Conservation (phyloP, 192 early-diverging fungal genomes). For the Jimgerdemannia flammicorona region DNA sequence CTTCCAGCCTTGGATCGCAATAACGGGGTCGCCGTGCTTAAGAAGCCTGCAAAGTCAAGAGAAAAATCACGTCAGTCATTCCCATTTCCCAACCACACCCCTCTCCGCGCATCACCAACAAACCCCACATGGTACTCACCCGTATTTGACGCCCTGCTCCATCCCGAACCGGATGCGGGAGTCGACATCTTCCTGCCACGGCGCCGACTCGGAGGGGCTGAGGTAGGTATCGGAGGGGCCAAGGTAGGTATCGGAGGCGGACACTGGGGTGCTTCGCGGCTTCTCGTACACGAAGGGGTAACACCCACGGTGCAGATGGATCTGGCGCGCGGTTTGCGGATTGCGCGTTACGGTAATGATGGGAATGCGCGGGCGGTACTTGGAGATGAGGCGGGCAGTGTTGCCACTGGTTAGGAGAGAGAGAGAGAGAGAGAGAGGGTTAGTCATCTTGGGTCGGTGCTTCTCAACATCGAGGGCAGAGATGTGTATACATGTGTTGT, state of each 20-base stretch:
- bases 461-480: too few species aligned
- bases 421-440: too few species aligned
- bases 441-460: too few species aligned
- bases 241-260: too few species aligned
- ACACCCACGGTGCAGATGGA: slow-evolving; percentile 79
- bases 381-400: slow-evolving; percentile 85
- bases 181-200: slow-evolving; percentile 86
- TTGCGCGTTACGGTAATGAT: slow-evolving; percentile 91
- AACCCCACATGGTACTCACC: too few species aligned
- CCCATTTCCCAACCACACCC: too few species aligned
- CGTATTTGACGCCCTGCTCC: slow-evolving; percentile 64
- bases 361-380: slow-evolving; percentile 90
- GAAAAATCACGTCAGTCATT: slow-evolving; percentile 1
- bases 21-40: slow-evolving; percentile 61
- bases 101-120: too few species aligned
- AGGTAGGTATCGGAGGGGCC: slow-evolving; percentile 17
- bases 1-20: slow-evolving; percentile 78
- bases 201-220: slow-evolving; percentile 39
- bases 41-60: slow-evolving; percentile 35
- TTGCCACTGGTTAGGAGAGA: slow-evolving; percentile 53
- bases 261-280: slow-evolving; percentile 17
- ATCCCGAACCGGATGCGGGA: slow-evolving; percentile 68
- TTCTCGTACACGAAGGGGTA: slow-evolving; percentile 73
- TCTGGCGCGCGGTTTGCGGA: slow-evolving; percentile 64
- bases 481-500: too few species aligned